A percentile compares a stretch with the other conserved stretches of the same genome.
Conservation (phyloP, 768 basidiomycete species). For the Lactifluus rugatus region DNA sequence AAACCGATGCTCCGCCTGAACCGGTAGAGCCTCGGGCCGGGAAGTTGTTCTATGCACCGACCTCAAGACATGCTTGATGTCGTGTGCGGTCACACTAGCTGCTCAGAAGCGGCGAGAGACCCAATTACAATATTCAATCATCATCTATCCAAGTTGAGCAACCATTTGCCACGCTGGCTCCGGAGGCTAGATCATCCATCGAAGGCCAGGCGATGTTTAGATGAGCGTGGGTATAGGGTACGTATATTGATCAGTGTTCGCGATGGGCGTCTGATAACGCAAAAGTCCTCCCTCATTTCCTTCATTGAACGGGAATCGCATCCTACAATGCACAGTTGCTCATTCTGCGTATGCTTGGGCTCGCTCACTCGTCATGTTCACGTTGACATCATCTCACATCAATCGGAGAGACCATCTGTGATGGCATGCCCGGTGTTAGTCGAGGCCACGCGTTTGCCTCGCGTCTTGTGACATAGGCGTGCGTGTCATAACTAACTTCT, state of each 20-base stretch:
- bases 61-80: neutral
- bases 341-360: neutral
- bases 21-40: neutral
- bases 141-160: neutral
- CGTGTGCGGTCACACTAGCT: neutral
- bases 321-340: neutral
- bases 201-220: neutral
- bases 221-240: neutral
- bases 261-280: constrained; percentile 9
- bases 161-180: neutral
- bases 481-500: constrained; percentile 1
- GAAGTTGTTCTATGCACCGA: neutral
- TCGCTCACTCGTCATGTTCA: neutral
- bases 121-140: neutral
- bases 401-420: neutral
- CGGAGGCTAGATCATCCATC: neutral
- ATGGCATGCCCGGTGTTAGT: neutral
- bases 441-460: constrained; percentile 13
- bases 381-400: neutral
- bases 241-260: neutral
- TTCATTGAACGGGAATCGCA: neutral
- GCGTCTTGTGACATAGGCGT: constrained; percentile 6
- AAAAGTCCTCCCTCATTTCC: neutral
- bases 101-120: neutral
- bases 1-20: neutral